These are phyloP conservation scores for Collybiopsis luxurians DNA, from an alignment of 768 basidiomycete species.

Conservation along the genomic window DNA sequence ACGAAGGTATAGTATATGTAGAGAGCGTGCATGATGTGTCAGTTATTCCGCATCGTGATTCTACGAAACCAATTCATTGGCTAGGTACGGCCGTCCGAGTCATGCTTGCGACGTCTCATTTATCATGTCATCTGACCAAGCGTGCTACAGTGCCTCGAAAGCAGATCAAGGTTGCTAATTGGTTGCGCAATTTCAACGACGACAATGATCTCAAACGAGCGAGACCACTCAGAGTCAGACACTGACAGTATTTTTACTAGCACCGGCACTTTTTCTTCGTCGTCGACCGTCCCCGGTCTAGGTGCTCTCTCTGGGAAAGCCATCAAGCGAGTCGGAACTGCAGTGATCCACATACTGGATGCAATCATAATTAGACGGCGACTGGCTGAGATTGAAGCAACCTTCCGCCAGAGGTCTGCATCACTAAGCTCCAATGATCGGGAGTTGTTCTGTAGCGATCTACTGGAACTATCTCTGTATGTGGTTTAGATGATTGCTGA, in stretches of 20 bases:
- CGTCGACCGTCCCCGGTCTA: constrained; percentile 1
- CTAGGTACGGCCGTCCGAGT: too few relatives aligned
- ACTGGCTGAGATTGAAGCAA: not conserved
- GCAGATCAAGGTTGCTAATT: too few relatives aligned
- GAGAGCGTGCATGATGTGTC: too few relatives aligned
- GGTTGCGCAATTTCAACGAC: too few relatives aligned
- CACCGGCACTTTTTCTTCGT: not conserved
- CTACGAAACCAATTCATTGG: too few relatives aligned
- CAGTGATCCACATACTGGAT: not conserved
- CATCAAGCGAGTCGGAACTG: not conserved
- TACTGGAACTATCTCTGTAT: not conserved
- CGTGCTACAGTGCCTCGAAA: too few relatives aligned
- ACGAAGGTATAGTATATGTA: too few relatives aligned
- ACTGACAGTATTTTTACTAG: not conserved
- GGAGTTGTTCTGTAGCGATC: not conserved
- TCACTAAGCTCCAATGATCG: not conserved
- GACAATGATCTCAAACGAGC: too few relatives aligned
- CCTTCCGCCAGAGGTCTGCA: not conserved
- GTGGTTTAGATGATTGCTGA: not conserved
- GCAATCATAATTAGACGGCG: not conserved
- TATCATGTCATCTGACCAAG: too few relatives aligned
- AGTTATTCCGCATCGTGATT: too few relatives aligned
- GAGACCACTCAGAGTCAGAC: too few relatives aligned
- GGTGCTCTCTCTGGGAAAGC: constrained; percentile 1
- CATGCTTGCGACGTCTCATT: too few relatives aligned